Evolutionary conservation across 352 stramenopile genomes (phyloP), one percentile per base, ranked within the genome.

Genomic region (Pythium pyrilobum): DNA sequence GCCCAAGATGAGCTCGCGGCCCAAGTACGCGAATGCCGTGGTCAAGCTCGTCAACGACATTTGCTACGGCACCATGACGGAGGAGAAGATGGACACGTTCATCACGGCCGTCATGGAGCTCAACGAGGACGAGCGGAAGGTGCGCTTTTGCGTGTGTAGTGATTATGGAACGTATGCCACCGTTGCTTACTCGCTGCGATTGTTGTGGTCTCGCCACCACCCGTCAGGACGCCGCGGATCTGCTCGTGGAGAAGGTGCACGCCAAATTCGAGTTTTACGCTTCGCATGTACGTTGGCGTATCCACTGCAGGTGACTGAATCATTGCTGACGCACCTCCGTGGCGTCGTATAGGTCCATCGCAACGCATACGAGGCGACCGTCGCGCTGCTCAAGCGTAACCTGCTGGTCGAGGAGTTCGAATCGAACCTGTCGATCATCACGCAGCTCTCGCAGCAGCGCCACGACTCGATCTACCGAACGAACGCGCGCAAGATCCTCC

Each of bases 41-140:
- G 77, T 74, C 8, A 95, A 95, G 59, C 49, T 95, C 18, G 77
- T 95, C 20, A 91, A 89, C 58, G 81, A 86, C n/a, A 76, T 91
- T 27, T 90, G 78, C 59, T 91, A 88, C 44, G 79, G 79, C 5
- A 87, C 63, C 13, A 64, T 89, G 6, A 81, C 72, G 18, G 77
- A 89, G 36, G 82, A 89, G 27, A 89, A 90, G 43, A 56, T 86
- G 40, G 76, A 81, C 15, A 67, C 65, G 28, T 93, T 93, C 53
- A 54, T 89, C 39, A 74, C 64, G 6, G 76, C 69, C 0, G 79
- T 87, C 43, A 70, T 89, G 54, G 82, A 93, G 46, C 66, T 95
- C 15, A 67, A 66, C 15, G 53, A 73, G 47, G 79, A 93, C 41
- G 76, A 87, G 49, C 69, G 60, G 54, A 85, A 90, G 72, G 80